Base-by-base conservation (phyloP, 768 basidiomycete species). In the Pleurotus salmoneostramineus region DNA sequence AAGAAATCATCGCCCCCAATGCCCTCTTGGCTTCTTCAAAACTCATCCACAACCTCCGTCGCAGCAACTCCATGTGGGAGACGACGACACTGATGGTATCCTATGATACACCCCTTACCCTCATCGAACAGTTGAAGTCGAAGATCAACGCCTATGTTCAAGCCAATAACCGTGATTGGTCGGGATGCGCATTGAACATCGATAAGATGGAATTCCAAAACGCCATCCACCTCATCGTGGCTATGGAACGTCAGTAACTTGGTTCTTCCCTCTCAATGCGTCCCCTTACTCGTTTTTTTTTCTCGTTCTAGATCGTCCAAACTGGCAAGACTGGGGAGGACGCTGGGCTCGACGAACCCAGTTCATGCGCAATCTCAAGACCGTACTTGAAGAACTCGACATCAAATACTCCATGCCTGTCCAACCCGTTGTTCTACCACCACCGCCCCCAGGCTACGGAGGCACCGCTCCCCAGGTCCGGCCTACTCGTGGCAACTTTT, bases 311-410 rank as follows among this genome's bases (percentile, higher is more conserved):
- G 87, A 91, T 70, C 84, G 87, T 54, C 79, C 85, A 37, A 91
- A 90, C 65, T 93, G 90, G 91, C 91, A 92, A 66, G 89, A 92
- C 66, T 93, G 90, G 90, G 89, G 88, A 49, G 91, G 83, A 15
- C 77, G 89, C 58, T 91, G 88, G 89, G 75, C 74, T 6, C 84
- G 89, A 47, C 84, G 90, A 61, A 91, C 83, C 8, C 75, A 71
- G 21, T 89, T 92, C 69, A 91, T 92, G 90, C 82, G 85, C 40
- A 69, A 87, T 63, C 75, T 93, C 48, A 91, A 89, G 71, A 80
- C 73, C 4, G 66, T 85, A 11, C 72, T 91, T 54, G 89, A 91
- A 68, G 89, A 90, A 34, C 81, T 93, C 50, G 87, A 89, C 63
- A 71, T 93, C 57, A 74, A 74, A 33, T 93, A 92, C 66, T 79